Base-by-base conservation (phyloP, 1,284 basidiomycete genomes). In the Sporisorium exsertum region DNA sequence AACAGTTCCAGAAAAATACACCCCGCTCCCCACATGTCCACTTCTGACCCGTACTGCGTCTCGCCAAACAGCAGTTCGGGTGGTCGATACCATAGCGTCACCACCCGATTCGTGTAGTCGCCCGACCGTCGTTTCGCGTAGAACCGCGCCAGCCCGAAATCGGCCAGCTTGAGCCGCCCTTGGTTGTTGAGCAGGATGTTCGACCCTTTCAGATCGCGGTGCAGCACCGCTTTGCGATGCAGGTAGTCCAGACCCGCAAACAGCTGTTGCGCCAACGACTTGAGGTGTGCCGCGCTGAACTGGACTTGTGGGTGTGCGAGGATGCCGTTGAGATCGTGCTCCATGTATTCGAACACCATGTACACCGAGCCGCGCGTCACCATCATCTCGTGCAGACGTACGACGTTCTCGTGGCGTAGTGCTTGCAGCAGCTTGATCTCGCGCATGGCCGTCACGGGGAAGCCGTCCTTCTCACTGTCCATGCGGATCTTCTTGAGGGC, bases 11-110 rank as follows among this genome's bases (percentile, higher is more conserved):
- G 90, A 91, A 99, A 98, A 82, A 99, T 99, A 86, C 96, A 99
- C 27, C 97, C 97, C 13, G 96, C 97, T 84, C 95, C 97, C 97
- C 97, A 99, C 91, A 97, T 97, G 84, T 99, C 97, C n/a, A 99
- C 96, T 82, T 97, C 97, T 2, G 94, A 92, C 1, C 95, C 96
- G 86, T 99, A 99, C 22, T 94, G 91, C 2, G 97, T 99, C 52
- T 95, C 94, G 18, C 97, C 97, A 77, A 99, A 91, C 43, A 99
- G 87, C 52, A 99, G 88, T 86, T 99, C 97, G 4, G 96, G 97
- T 5, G 94, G 94, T 50, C 97, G 91, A 87, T 99, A 99, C 97
- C 97, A 99, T 50, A 98, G 89, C 15, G 97, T 99, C 77, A 99
- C 98, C 47, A 99, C 97, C 33, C 97, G 90, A 86, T 99, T 99